Evolutionary conservation across 257 asterid species (phyloP), one percentile per base, ranked within the genome.

Genomic region (Nyctanthes arbortristis): DNA sequence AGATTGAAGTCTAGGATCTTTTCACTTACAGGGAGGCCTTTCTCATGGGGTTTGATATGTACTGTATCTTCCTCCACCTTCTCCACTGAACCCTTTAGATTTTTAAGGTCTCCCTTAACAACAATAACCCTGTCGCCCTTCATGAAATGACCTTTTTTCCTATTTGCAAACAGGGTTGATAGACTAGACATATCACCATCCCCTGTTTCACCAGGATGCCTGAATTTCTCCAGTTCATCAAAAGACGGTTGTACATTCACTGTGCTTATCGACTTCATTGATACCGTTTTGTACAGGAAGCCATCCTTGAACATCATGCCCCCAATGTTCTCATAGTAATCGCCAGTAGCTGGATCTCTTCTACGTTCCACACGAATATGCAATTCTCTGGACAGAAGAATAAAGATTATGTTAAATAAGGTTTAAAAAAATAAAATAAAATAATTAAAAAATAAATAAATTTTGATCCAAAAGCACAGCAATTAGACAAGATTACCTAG

Each of bases 301-400:
- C 99, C 97, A 68, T 94, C 99, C 81, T 89, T 94, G 82, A 94
- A 94, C 97, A 87, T 59, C 97, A 89, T 89, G 65, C 95, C 93
- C 62, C 89, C 99, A 61, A 94, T 88, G 74, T 82, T 86, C 61
- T 94, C 97, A 77, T 73, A 89, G 77, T 86, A 88, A 79, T 89
- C 97, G 66, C 97, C 95, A 13, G 93, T 86, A 75, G 80, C 74
- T 32, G 77, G 96, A 79, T 94, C 93, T 80, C 93, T 74, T 80
- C 77, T 84, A 32, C 93, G 92, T 84, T 91, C 97, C 22, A 89
- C 96, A 20, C 95, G 93, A 65, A 94, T 81, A 71, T 86, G 87
- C 80, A 94, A 84, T 77, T 91, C 97, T 68, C 99, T 94, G 84
- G 64, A 78, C 39, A 52, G 59, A 67, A 62, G 5, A 16, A 61